These are phyloP conservation scores for Schizothecium vesticola DNA, from an alignment of 495 filamentous ascomycete species.

Conservation along the genomic window DNA sequence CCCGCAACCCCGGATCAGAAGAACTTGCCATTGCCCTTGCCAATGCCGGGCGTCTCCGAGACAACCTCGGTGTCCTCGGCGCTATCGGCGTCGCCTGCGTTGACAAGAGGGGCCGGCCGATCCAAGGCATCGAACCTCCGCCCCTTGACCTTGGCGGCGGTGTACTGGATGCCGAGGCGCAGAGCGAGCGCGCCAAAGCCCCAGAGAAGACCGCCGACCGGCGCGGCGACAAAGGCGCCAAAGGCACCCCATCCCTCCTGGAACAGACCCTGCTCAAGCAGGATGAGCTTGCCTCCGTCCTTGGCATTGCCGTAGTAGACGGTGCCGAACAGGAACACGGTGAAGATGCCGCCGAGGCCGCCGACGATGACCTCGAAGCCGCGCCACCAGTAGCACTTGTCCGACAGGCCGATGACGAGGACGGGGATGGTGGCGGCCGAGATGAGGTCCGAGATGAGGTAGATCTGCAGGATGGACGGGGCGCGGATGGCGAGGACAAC, in stretches of 20 bases:
- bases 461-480: slow-evolving; percentile 68
- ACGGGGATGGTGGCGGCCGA: slow-evolving; percentile 65
- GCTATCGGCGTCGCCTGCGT: slow-evolving; percentile 24
- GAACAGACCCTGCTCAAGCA: slow-evolving; percentile 66
- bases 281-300: slow-evolving; percentile 58
- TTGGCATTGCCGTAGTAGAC: slow-evolving; percentile 61
- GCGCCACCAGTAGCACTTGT: slow-evolving; percentile 62
- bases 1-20: slow-evolving; percentile 28
- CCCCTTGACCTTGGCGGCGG: slow-evolving; percentile 46
- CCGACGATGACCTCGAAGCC: slow-evolving; percentile 70
- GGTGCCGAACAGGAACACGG: slow-evolving; percentile 69
- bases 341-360: slow-evolving; percentile 64
- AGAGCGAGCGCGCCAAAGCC: slow-evolving; percentile 53
- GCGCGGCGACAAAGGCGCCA: slow-evolving; percentile 73
- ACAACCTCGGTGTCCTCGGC: slow-evolving; percentile 22
- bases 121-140: slow-evolving; percentile 60
- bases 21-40: slow-evolving; percentile 49
- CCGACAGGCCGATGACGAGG: slow-evolving; percentile 58
- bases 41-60: slow-evolving; percentile 25
- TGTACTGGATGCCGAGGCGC: slow-evolving; percentile 49
- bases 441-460: slow-evolving; percentile 68
- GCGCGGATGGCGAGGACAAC: slow-evolving; percentile 65
- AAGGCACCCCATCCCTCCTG: slow-evolving; percentile 68
- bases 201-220: slow-evolving; percentile 66
- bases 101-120: slow-evolving; percentile 32